A percentile compares a stretch with the other conserved stretches of the same genome.
These are phyloP conservation scores for Ceratobasidium sp. DNA, from an alignment of 1,284 basidiomycete species.

Conservation along the genomic window DNA sequence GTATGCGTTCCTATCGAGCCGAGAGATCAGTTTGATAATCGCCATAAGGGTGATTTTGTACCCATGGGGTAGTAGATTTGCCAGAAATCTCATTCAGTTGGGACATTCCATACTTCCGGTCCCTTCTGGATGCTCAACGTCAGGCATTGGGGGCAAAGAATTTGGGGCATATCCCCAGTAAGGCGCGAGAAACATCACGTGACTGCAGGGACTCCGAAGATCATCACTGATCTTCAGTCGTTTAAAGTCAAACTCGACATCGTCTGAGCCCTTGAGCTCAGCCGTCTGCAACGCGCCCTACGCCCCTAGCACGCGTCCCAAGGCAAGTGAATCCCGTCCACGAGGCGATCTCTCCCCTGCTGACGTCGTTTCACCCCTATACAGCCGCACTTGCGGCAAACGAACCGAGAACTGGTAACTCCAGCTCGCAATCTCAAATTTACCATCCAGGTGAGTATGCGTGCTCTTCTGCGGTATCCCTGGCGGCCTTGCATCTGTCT, in stretches of 20 bases:
- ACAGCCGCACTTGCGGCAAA: neutral
- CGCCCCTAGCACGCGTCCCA: constrained; percentile 1
- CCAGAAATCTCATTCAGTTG: neutral
- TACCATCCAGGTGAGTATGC: neutral
- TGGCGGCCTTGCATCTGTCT: neutral
- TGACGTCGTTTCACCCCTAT: neutral
- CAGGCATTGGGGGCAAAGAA: constrained; percentile 10
- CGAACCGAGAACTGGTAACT: neutral
- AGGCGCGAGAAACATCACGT: constrained; percentile 10
- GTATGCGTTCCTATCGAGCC: constrained; percentile 23
- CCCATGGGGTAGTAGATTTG: neutral
- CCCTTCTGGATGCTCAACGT: constrained; percentile 1
- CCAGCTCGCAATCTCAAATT: neutral
- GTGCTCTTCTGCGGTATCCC: neutral
- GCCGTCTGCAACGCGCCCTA: constrained; percentile 24
- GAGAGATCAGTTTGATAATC: constrained; percentile 29
- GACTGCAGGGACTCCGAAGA: constrained; percentile 28
- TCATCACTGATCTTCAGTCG: constrained; percentile 29
- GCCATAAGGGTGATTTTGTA: neutral
- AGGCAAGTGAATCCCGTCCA: neutral
- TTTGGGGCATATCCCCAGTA: constrained; percentile 5
- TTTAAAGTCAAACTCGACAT: constrained; percentile 33
- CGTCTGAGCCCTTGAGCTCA: constrained; percentile 6
- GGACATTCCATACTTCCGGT: neutral
- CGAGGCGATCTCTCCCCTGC: neutral